Evolutionary conservation across 306 rosid species (phyloP).

Genomic region (Vachellia pachyceras): DNA sequence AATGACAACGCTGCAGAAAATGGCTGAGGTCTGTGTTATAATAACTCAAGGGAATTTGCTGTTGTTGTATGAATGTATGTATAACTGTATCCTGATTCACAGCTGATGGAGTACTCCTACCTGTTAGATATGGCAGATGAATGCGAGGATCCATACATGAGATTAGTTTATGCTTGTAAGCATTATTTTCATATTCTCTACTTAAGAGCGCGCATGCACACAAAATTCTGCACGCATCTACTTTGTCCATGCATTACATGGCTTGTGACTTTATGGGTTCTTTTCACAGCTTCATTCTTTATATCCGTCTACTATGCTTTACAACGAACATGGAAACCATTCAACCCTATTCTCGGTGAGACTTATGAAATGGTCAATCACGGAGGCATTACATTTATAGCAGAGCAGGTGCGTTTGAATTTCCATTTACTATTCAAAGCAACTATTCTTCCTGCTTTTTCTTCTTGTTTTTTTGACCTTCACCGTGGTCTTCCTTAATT

Average conservation of each 20-base stretch:
- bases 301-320: conserved; percentile 87
- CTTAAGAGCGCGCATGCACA: neutral
- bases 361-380: conserved; percentile 92
- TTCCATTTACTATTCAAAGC: conserved; percentile 6
- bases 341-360: conserved; percentile 99
- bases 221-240: neutral
- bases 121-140: conserved; percentile 85
- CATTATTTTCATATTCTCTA: conserved; percentile 9
- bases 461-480: too few relatives aligned
- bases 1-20: conserved; percentile 91
- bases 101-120: conserved; percentile 96
- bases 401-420: conserved; percentile 77
- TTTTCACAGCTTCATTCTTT: conserved; percentile 87
- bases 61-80: neutral
- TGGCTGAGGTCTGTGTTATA: conserved; percentile 84
- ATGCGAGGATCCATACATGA: conserved; percentile 92
- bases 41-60: conserved; percentile 19
- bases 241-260: conserved; percentile 27
- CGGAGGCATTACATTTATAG: conserved; percentile 70
- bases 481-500: neutral
- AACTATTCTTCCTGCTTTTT: neutral
- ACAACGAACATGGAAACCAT: conserved; percentile 98
- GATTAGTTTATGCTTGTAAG: conserved; percentile 88
- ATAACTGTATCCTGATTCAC: conserved; percentile 37
- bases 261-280: conserved; percentile 23